Evolutionary conservation across 768 basidiomycete genomes (phyloP).

Genomic region (Lanmaoa pseudosensibilis): DNA sequence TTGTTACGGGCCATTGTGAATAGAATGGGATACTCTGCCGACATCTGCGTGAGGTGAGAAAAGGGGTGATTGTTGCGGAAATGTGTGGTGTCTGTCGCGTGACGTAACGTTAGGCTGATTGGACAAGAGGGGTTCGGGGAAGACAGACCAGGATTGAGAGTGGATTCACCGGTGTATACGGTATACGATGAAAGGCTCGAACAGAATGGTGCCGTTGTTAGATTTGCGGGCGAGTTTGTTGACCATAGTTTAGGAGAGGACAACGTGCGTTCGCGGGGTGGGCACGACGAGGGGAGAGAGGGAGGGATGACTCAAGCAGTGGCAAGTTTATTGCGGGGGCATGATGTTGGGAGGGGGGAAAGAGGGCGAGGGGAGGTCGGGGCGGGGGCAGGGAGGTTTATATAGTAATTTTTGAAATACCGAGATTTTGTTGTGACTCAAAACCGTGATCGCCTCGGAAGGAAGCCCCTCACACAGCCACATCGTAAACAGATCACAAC

Average conservation of each 20-base stretch:
- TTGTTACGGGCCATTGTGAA: slow-evolving; percentile 71
- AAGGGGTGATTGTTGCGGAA: slow-evolving; percentile 6
- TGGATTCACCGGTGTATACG: slow-evolving; percentile 68
- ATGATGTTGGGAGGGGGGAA: slow-evolving; percentile 35
- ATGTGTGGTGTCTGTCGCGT: slow-evolving; percentile 21
- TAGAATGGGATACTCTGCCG: slow-evolving; percentile 49
- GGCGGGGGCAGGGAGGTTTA: slow-evolving; percentile 34
- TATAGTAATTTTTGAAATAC: slow-evolving; percentile 43
- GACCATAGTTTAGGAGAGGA: slow-evolving; percentile 61
- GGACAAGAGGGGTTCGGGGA: too few species aligned
- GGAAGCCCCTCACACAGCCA: slow-evolving; percentile 33
- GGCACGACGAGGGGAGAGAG: slow-evolving; percentile 21
- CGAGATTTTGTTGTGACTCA: slow-evolving; percentile 36
- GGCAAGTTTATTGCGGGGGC: slow-evolving; percentile 34
- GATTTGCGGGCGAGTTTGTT: slow-evolving; percentile 78
- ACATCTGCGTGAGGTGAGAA: slow-evolving; percentile 39
- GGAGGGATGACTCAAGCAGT: slow-evolving; percentile 7
- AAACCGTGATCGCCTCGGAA: slow-evolving; percentile 30
- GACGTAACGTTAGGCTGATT: slow-evolving; percentile 4
- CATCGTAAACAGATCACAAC: slow-evolving; percentile 23
- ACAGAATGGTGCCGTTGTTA: slow-evolving; percentile 84
- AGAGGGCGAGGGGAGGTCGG: slow-evolving; percentile 24
- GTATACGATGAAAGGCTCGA: slow-evolving; percentile 85
- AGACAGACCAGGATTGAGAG: slow-evolving; percentile 21
- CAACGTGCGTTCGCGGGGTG: slow-evolving; percentile 27